Evolutionary conservation across 768 basidiomycete genomes (phyloP).

Genomic region (Panus rudis): DNA sequence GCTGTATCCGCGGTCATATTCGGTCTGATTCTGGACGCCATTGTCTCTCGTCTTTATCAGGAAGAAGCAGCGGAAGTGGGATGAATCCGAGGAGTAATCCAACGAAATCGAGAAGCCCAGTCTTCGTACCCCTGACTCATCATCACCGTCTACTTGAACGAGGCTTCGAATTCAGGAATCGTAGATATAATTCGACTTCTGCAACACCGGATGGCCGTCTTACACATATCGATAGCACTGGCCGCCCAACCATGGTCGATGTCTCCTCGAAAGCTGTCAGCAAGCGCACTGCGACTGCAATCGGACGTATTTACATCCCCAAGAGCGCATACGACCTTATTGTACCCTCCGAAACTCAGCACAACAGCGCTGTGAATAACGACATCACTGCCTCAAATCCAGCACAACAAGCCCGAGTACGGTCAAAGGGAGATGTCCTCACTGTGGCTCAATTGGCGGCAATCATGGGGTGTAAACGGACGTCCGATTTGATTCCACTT

Average conservation of each 20-base stretch:
- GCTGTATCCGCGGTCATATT: slow-evolving; percentile 15
- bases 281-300: slow-evolving; percentile 65
- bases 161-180: neutral
- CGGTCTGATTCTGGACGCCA: slow-evolving; percentile 11
- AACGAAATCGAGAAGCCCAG: no score
- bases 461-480: slow-evolving; percentile 84
- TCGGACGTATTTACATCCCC: slow-evolving; percentile 66
- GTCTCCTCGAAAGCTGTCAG: slow-evolving; percentile 57
- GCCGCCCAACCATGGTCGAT: slow-evolving; percentile 80
- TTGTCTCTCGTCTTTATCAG: slow-evolving; percentile 6
- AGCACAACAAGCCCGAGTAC: slow-evolving; percentile 37
- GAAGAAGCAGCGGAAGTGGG: slow-evolving; percentile 5
- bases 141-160: no score
- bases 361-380: neutral
- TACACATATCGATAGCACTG: slow-evolving; percentile 68
- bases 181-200: slow-evolving; percentile 1
- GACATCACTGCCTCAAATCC: neutral
- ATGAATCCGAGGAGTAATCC: no score
- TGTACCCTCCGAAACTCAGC: slow-evolving; percentile 20
- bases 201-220: slow-evolving; percentile 22
- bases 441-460: slow-evolving; percentile 78
- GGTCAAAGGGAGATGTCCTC: slow-evolving; percentile 62
- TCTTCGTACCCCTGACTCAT: no score
- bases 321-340: slow-evolving; percentile 58
- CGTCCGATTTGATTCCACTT: slow-evolving; percentile 76